Base-by-base conservation (phyloP, 1,284 basidiomycete genomes). In the Bothia castanella region DNA sequence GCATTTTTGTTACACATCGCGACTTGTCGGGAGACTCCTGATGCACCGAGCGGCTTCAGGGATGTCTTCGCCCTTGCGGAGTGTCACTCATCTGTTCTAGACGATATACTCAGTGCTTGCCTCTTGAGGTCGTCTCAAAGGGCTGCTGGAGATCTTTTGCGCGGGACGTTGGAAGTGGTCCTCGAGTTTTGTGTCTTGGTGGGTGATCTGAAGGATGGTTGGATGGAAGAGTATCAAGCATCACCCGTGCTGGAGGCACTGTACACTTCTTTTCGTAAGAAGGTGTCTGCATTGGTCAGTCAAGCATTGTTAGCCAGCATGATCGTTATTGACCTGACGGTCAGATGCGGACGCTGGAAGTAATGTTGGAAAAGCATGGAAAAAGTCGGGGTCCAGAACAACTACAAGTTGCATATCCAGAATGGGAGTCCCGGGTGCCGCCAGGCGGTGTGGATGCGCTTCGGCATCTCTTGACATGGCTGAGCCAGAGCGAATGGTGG, bases 91-190 rank as follows among this genome's bases (percentile, higher is more conserved):
- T 66, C 70, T 6, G 70, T 89, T 44, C 69, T 94, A 57, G 86
- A 93, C 62, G 78, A 85, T 54, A 83, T 94, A 27, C 74, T 92
- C 23, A 82, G 77, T 46, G 84, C 88, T 12, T 92, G 89, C 62
- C 71, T 93, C n/a, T 69, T 93, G 30, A 74, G 87, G 32, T 81
- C 87, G 0, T 76, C 79, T 3, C 89, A 93, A 63, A 77, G 82
- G 56, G 74, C 77, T 2, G 81, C 79, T 9, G 82, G 82, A 0
- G 84, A 88, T 55, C 69, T 87, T 20, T 71, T 94, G 31, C 79
- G 83, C 44, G 75, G 78, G 23, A 74, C 80, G 20, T 71, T 92
- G 52, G 82, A 87, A 55, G 64, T 83, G 30, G 74, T 92, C 5
- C 72, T 94, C 38, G 83, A 88, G 51, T 77, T 91, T 52, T 81